Evolutionary conservation across 2,329 filamentous ascomycete species (phyloP).

Genomic region (Ustilaginoidea virens): DNA sequence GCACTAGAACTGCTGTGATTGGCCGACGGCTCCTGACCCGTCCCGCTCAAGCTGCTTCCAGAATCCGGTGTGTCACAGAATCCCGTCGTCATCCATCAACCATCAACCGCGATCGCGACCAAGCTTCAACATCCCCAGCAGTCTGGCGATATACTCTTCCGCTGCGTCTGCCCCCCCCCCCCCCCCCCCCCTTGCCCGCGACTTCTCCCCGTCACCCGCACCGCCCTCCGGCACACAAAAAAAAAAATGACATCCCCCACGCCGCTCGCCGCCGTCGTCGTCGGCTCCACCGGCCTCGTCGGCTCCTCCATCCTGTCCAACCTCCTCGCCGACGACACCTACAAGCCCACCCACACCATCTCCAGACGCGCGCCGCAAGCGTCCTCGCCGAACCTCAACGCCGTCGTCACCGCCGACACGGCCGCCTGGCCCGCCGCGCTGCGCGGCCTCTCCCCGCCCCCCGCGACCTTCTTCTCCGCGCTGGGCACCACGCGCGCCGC

Average conservation of each 20-base stretch:
- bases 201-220: neutral
- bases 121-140: neutral
- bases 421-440: conserved; percentile 52
- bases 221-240: too few species aligned
- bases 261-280: conserved; percentile 35
- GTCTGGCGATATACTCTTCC: neutral
- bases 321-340: conserved; percentile 39
- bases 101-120: too few species aligned
- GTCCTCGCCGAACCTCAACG: conserved; percentile 41
- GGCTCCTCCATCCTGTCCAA: conserved; percentile 60
- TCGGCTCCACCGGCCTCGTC: conserved; percentile 51
- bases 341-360: conserved; percentile 45
- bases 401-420: conserved; percentile 49
- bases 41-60: too few species aligned
- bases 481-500: conserved; percentile 65
- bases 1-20: too few species aligned
- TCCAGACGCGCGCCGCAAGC: conserved; percentile 47
- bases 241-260: conserved; percentile 2
- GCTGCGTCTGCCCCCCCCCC: neutral
- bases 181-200: neutral
- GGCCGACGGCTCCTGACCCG: too few species aligned
- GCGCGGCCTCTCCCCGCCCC: conserved; percentile 34
- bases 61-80: too few species aligned
- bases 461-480: conserved; percentile 56
- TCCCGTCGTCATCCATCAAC: too few species aligned